phyloP scores from a whole-genome alignment of 116 monocot genomes.

The Dioscorea cayenensis region DNA sequence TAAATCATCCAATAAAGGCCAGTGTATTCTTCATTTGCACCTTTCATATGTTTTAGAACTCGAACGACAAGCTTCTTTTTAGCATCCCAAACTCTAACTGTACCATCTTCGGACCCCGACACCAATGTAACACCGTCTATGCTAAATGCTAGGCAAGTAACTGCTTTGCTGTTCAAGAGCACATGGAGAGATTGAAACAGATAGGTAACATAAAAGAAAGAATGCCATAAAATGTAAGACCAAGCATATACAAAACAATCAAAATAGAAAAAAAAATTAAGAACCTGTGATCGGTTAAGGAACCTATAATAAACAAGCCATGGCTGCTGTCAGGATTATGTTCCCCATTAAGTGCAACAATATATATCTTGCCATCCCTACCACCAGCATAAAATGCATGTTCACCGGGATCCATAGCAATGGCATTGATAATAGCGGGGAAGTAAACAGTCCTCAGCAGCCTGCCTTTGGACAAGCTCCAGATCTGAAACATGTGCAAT shows the following conservation, averaged over 20 bases:
- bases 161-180: slow-evolving; percentile 41
- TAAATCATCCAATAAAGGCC: not conserved
- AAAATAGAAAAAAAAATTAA: not conserved
- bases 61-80: slow-evolving; percentile 42
- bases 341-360: slow-evolving; percentile 68
- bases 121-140: slow-evolving; percentile 69
- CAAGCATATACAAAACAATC: not conserved
- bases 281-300: slow-evolving; percentile 63
- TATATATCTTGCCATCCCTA: slow-evolving; percentile 85
- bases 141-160: slow-evolving; percentile 70
- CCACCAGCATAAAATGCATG: slow-evolving; percentile 78
- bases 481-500: slow-evolving; percentile 41
- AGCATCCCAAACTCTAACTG: slow-evolving; percentile 76
- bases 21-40: slow-evolving; percentile 19
- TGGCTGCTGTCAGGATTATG: slow-evolving; percentile 24
- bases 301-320: slow-evolving; percentile 48
- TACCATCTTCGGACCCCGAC: slow-evolving; percentile 90
- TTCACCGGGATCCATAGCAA: slow-evolving; percentile 74
- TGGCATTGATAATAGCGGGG: slow-evolving; percentile 55
- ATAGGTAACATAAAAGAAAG: not conserved
- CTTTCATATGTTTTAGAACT: slow-evolving; percentile 71
- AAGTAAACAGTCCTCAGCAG: slow-evolving; percentile 61
- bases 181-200: too few relatives aligned
- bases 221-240: not conserved
- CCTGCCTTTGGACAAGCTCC: slow-evolving; percentile 73